Conservation (phyloP, 257 asterid species). For the Galeopsis tetrahit region DNA sequence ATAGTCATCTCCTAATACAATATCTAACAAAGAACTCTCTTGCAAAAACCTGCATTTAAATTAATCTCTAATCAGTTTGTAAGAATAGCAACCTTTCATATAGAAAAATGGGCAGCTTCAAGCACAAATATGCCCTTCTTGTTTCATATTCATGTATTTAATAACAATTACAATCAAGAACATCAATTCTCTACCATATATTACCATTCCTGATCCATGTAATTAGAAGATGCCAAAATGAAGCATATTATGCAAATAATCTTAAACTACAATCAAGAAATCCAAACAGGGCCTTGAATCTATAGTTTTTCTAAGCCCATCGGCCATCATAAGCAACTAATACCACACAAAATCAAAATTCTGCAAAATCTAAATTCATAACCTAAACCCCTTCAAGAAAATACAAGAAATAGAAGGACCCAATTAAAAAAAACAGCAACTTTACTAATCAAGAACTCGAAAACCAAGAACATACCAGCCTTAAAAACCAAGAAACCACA, state of each 20-base stretch:
- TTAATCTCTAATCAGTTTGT: background rate
- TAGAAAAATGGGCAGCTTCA: conserved; percentile 21
- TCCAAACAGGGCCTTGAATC: background rate
- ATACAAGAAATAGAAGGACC: background rate
- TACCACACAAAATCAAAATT: background rate
- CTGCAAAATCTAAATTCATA: conserved; percentile 15
- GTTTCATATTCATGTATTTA: conserved; percentile 10
- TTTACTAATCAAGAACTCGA: conserved; percentile 28
- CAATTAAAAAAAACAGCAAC: background rate
- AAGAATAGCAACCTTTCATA: conserved; percentile 21
- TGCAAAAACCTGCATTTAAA: conserved; percentile 6
- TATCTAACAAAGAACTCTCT: conserved; percentile 26
- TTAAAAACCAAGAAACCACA: conserved; percentile 34
- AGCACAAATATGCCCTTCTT: conserved; percentile 14
- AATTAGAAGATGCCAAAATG: conserved; percentile 13
- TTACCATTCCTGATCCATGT: conserved; percentile 9
- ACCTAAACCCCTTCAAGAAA: background rate
- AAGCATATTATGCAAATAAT: conserved; percentile 27
- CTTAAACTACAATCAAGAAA: background rate
- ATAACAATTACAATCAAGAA: background rate
- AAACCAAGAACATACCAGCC: conserved; percentile 28
- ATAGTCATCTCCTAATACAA: conserved; percentile 44
- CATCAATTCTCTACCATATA: background rate
- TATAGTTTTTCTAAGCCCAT: background rate
- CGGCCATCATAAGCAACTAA: background rate